Conservation (phyloP, 1,284 basidiomycete species). For the Ustilago bromivora region DNA sequence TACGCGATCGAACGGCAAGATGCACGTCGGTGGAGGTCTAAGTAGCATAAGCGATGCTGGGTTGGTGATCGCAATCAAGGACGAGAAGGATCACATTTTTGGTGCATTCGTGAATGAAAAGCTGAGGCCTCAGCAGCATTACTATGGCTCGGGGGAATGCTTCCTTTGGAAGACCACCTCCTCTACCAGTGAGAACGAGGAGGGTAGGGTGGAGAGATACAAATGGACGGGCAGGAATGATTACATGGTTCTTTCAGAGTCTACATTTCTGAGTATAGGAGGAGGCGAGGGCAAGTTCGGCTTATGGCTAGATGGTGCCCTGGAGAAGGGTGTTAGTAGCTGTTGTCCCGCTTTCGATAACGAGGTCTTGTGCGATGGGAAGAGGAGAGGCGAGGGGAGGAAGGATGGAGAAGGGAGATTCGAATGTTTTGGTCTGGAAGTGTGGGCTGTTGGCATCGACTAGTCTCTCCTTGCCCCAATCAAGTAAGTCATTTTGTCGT, state of each 20-base stretch:
- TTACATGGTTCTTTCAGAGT: constrained; percentile 87
- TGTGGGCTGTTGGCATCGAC: constrained; percentile 78
- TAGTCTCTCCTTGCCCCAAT: constrained; percentile 10
- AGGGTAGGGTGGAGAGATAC: constrained; percentile 74
- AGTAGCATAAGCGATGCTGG: constrained; percentile 58
- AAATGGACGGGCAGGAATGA: constrained; percentile 90
- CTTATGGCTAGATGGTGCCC: constrained; percentile 84
- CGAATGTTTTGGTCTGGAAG: constrained; percentile 86
- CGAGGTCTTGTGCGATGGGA: constrained; percentile 77
- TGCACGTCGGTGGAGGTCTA: constrained; percentile 49
- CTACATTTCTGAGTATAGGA: constrained; percentile 62
- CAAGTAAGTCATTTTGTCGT: no score
- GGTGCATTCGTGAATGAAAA: constrained; percentile 68
- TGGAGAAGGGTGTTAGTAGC: constrained; percentile 85
- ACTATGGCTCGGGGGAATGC: constrained; percentile 67
- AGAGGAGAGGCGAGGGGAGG: constrained; percentile 61
- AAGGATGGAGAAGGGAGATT: constrained; percentile 76
- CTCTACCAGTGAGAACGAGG: constrained; percentile 7
- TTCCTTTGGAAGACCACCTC: constrained; percentile 70
- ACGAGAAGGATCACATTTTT: constrained; percentile 63
- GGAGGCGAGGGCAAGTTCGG: constrained; percentile 73
- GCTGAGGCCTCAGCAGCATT: constrained; percentile 57
- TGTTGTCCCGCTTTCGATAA: constrained; percentile 89
- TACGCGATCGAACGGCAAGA: constrained; percentile 15
- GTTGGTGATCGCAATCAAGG: constrained; percentile 61